Base-by-base conservation (phyloP, 352 stramenopile species). In the Blastocystis sp. region DNA sequence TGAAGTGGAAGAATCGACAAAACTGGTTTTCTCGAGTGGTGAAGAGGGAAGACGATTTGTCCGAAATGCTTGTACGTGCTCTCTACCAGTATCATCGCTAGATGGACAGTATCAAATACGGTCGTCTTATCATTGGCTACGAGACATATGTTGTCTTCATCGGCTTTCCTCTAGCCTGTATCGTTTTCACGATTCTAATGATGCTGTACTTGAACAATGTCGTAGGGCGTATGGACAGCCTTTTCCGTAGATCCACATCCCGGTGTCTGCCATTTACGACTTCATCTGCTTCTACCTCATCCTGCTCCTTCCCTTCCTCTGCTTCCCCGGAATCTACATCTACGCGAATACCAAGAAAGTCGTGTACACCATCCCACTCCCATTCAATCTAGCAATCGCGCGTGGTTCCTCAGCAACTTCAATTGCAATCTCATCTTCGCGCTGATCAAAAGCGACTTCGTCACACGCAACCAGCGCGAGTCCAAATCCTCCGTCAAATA, bases 401-500 rank as follows among this genome's bases (percentile, higher is more conserved):
- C 66, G 71, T 81, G 71, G 71, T 81, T 81, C 40, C n/a, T 81
- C 17, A 81, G 71, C 52, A 64, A 81, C 21, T 81, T 81, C 38
- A 81, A 64, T 28, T 64, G 40, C 28, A 81, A 81, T 64, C 45
- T 81, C 24, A 81, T 81, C 59, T 81, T 81, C 52, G 28, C 52
- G 19, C 19, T 66, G 21, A 81, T 81, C 24, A 81, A 81, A 28
- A 24, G 45, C 19, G 71, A 81, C 38, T 81, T 65, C 63, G 71
- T 81, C 9, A 81, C 71, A 10, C 71, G 71, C 34, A 66, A 11
- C 34, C 52, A 52, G 57, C n/a, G 63, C 11, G 45, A 81, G 38
- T 4, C 71, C 34, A 64, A 81, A 42, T 81, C 71, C 34, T 64
- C 59, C 21, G 71, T 64, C 34, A 64, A 65, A 17, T 81, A 66